Base-by-base conservation (phyloP, 148 eudicot genomes). In the Drosera capensis region DNA sequence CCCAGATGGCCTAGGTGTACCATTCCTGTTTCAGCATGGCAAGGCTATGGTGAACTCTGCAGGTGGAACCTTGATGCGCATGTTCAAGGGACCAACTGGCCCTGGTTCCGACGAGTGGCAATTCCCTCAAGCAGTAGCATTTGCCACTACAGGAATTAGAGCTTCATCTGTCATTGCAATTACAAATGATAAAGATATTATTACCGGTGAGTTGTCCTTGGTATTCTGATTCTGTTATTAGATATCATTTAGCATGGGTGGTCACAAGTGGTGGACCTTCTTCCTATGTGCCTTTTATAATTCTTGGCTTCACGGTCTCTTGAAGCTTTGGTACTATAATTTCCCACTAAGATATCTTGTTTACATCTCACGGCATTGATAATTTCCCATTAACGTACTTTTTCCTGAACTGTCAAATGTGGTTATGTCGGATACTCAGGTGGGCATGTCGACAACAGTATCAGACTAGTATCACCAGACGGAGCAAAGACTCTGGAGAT, bases 71-170 rank as follows among this genome's bases (percentile, higher is more conserved):
- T 79, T 92, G 51, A 81, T 76, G 85, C 85, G 94, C 46, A 92
- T 92, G 79, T 85, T 92, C 51, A 92, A 81, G 65, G 82, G 78
- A 25, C 68, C 82, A 35, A 56, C 67, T 40, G 66, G 62, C 18
- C 23, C 80, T 70, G 71, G 54, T 34, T 54, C 73, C 21, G 85
- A 79, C 48, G 82, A 81, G 48, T 72, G 68, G 75, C 74, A 76
- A 29, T 92, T 85, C 63, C 99, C 99, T 31, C 99, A 81, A 66
- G 95, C 95, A 46, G 58, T 78, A 55, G 88, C 95, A 47, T 92
- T 53, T 81, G 63, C 99, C 45, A 53, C 88, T 19, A 62, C 88
- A 38, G 99, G 99, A 56, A 75, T 92, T 40, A 77, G 70, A 72
- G 74, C 82, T 60, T 73, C 99, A 28, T 67, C 78, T 41, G 57